These are phyloP conservation scores for Aquilaria malaccensis DNA, from an alignment of 345 rosid species.

Conservation along the genomic window DNA sequence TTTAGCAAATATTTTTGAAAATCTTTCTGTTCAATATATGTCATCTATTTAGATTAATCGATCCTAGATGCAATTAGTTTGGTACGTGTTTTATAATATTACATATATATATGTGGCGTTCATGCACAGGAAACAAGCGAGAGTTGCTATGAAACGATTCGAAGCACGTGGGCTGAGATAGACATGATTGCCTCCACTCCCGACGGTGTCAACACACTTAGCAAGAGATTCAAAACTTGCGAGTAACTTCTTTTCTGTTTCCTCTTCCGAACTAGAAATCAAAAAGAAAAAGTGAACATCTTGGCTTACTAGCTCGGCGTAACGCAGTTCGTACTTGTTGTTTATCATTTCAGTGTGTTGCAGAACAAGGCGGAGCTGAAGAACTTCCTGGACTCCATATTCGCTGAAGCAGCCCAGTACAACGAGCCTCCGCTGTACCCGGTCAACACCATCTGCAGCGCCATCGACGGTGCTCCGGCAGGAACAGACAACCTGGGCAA, in stretches of 20 bases:
- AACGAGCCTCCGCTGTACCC: conserved; percentile 33
- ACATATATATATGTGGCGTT: background rate
- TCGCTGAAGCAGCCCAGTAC: conserved; percentile 34
- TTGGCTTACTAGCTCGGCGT: too few species aligned
- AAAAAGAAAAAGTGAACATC: too few species aligned
- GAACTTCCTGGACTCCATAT: conserved; percentile 26
- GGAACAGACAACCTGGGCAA: conserved; percentile 20
- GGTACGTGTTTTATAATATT: too few species aligned
- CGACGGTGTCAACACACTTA: conserved; percentile 39
- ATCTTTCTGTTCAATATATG: background rate
- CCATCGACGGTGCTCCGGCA: conserved; percentile 27
- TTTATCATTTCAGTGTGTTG: conserved; percentile 19
- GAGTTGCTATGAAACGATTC: conserved; percentile 46
- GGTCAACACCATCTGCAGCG: conserved; percentile 25
- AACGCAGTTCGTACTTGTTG: background rate
- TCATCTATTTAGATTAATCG: background rate
- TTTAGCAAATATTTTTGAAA: background rate
- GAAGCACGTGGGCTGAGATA: conserved; percentile 49
- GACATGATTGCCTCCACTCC: conserved; percentile 39
- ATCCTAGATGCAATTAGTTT: too few species aligned
- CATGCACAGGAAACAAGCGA: conserved; percentile 41
- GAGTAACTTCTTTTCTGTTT: conserved; percentile 6
- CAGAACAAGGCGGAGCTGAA: conserved; percentile 20
- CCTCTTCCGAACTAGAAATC: too few species aligned
- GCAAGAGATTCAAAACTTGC: conserved; percentile 67